Conservation (phyloP, 805 yeast species). For the Saccharomyces paradoxus region DNA sequence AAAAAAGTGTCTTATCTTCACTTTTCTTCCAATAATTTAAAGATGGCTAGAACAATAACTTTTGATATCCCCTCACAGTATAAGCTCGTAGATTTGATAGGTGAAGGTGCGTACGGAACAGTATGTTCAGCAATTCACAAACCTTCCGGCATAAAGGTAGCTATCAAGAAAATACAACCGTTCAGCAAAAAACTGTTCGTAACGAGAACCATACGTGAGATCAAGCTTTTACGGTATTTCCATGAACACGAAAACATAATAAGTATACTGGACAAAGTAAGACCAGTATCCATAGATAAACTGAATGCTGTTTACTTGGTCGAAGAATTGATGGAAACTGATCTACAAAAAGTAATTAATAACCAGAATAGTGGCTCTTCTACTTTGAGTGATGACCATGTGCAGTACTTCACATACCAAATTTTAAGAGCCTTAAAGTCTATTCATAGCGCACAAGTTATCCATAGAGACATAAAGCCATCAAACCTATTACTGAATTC, state of each 20-base stretch:
- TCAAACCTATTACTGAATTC: conserved; percentile 59
- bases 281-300: conserved; percentile 48
- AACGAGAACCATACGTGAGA: conserved; percentile 61
- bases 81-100: conserved; percentile 51
- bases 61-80: conserved; percentile 60
- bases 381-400: conserved; percentile 53
- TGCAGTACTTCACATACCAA: conserved; percentile 64
- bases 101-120: conserved; percentile 78
- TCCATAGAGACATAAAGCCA: conserved; percentile 73
- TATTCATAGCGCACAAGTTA: conserved; percentile 63
- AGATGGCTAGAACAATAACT: conserved; percentile 40
- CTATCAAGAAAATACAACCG: conserved; percentile 71
- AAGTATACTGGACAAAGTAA: conserved; percentile 55
- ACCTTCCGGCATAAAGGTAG: conserved; percentile 55
- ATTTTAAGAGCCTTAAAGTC: conserved; percentile 61
- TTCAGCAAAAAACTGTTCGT: conserved; percentile 59
- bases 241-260: conserved; percentile 66
- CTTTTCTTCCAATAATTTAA: neutral
- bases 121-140: conserved; percentile 63
- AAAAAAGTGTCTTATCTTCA: neutral
- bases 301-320: conserved; percentile 68
- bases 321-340: conserved; percentile 74
- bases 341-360: conserved; percentile 53
- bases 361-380: conserved; percentile 34
- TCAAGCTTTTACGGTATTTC: conserved; percentile 56